phyloP scores from a whole-genome alignment of 108 stramenopile genomes.

The Discostella pseudostelligera region DNA sequence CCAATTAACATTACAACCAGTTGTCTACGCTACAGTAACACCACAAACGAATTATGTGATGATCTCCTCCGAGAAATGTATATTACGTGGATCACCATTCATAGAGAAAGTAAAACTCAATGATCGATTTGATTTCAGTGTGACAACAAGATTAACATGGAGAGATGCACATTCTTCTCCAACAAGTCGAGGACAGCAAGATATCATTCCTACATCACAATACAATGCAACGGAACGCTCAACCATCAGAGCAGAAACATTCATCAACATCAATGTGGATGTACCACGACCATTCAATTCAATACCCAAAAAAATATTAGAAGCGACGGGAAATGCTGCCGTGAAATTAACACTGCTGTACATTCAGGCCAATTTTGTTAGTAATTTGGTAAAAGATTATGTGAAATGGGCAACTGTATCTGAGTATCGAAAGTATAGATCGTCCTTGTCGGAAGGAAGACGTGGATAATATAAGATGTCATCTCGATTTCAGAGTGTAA shows the following conservation, averaged over 20 bases:
- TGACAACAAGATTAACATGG: conserved; percentile 37
- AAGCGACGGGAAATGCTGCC: conserved; percentile 37
- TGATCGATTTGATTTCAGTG: conserved; percentile 41
- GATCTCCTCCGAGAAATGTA: conserved; percentile 37
- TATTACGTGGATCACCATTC: conserved; percentile 40
- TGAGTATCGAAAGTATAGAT: conserved; percentile 35
- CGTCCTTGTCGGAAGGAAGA: conserved; percentile 26
- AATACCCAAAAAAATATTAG: conserved; percentile 33
- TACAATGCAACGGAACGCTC: conserved; percentile 3
- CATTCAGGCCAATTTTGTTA: conserved; percentile 34
- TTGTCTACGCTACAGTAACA: conserved; percentile 36
- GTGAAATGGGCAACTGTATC: conserved; percentile 35
- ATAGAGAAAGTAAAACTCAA: conserved; percentile 45
- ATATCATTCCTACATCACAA: neutral
- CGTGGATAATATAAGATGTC: neutral
- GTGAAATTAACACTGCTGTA: conserved; percentile 40
- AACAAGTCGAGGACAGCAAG: no score
- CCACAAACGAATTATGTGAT: conserved; percentile 26
- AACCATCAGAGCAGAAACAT: conserved; percentile 28
- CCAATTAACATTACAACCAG: conserved; percentile 34
- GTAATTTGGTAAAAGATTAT: conserved; percentile 41
- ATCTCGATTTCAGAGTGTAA: no score
- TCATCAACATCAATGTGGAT: conserved; percentile 42
- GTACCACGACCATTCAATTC: conserved; percentile 42
- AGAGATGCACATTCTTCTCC: conserved; percentile 1